A percentile compares a stretch with the other conserved stretches of the same genome.
Conservation (phyloP, 2,329 filamentous ascomycete genomes). For the Bertia moriformis region DNA sequence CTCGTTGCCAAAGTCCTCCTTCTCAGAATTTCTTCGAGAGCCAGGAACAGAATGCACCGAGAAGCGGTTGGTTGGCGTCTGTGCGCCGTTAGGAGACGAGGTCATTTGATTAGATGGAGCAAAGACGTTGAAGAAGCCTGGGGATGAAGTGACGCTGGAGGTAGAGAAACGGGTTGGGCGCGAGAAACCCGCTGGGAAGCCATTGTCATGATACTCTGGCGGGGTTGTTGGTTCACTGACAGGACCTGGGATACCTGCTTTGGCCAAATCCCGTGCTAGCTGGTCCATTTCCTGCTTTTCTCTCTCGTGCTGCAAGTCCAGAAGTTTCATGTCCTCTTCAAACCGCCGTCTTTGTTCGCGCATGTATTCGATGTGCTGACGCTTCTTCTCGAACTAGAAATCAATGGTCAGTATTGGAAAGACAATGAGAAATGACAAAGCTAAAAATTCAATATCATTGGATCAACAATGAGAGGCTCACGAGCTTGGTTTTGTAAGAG, state of each 20-base stretch:
- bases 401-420: neutral
- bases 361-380: conserved; percentile 79
- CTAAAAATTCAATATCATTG: neutral
- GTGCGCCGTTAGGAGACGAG: conserved; percentile 2
- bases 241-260: conserved; percentile 41
- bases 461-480: too few species aligned
- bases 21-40: neutral
- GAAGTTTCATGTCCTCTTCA: conserved; percentile 79
- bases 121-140: conserved; percentile 46
- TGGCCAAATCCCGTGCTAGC: conserved; percentile 65
- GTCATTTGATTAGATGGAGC: conserved; percentile 3
- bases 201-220: conserved; percentile 72
- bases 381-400: conserved; percentile 73
- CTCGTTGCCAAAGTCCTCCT: neutral
- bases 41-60: neutral
- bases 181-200: conserved; percentile 67
- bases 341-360: conserved; percentile 79
- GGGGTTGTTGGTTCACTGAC: conserved; percentile 94
- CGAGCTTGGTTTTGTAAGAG: too few species aligned
- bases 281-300: conserved; percentile 74
- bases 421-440: neutral
- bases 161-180: conserved; percentile 79
- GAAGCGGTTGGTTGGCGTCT: neutral
- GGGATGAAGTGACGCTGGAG: conserved; percentile 72
- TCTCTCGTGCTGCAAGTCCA: conserved; percentile 70